Conservation (phyloP, 106 monocot species). For the Gastrodia elata region DNA sequence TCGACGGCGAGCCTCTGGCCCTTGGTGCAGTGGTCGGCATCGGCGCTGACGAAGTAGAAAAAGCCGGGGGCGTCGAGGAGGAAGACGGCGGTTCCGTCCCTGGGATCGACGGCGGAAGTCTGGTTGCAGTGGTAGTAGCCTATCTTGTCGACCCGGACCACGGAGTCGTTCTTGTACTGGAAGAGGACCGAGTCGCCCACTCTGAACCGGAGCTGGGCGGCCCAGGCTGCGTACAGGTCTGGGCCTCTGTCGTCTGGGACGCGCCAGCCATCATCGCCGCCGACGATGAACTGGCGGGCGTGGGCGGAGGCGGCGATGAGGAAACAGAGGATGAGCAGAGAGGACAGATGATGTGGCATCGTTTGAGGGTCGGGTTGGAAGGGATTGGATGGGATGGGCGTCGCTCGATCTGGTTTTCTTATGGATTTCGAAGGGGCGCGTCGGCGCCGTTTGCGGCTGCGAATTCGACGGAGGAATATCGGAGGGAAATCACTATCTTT, state of each 20-base stretch:
- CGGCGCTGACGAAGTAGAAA: conserved; percentile 35
- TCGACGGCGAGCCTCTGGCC: conserved; percentile 37
- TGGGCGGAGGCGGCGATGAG: not conserved
- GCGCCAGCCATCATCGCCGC: conserved; percentile 28
- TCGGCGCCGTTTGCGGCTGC: too few species aligned
- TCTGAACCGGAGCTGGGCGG: conserved; percentile 25
- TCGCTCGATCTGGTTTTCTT: too few species aligned
- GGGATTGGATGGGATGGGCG: too few species aligned
- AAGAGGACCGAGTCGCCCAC: conserved; percentile 43
- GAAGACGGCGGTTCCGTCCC: conserved; percentile 27
- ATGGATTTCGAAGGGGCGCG: too few species aligned
- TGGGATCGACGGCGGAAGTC: not conserved
- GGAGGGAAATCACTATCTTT: too few species aligned
- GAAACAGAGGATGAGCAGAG: not conserved
- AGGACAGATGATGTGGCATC: conserved; percentile 3
- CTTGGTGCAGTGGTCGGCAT: conserved; percentile 23
- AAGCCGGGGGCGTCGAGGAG: conserved; percentile 26
- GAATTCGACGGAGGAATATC: too few species aligned
- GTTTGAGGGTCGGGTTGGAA: not conserved
- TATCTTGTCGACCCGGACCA: conserved; percentile 25
- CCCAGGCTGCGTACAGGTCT: conserved; percentile 27
- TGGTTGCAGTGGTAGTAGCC: conserved; percentile 58
- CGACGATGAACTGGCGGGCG: conserved; percentile 15
- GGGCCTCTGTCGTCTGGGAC: conserved; percentile 12
- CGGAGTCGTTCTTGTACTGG: conserved; percentile 39